Base-by-base conservation (phyloP, 768 basidiomycete genomes). In the Xanthoconium stramineum region DNA sequence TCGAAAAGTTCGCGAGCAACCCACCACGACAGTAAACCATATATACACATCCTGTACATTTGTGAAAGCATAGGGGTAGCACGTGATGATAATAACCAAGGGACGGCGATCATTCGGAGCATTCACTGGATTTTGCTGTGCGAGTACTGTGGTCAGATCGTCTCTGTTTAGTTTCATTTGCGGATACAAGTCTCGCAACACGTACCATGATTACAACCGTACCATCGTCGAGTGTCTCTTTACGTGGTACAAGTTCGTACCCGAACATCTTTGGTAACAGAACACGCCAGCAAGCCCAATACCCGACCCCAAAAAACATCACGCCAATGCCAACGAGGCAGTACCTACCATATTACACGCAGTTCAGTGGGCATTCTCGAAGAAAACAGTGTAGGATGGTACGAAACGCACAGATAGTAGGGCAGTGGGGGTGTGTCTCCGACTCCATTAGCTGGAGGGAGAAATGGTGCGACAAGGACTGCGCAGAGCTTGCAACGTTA, bases 381-480 rank as follows among this genome's bases (percentile, higher is more conserved):
- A 14, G 29, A 28, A 8, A 29, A 83, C 67, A 12, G 11, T 13
- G 13, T 45, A 8, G 19, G n/a, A 24, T 82, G 68, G 11, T 13
- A 14, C 43, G 10, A n/a, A n/a, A 56, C 60, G 20, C 55, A 78
- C 76, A 85, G 60, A 63, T 83, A 84, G 58, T 84, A 84, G 2
- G 83, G 82, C 19, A 84, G 64, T 10, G 84, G 81, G 11, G 82
- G 82, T 1, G 83, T 83, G 59, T 85, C 83, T 13, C 84, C 84
- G 0, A 81, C 74, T 10, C 77, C 75, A 57, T 80, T 80, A 0
- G 80, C 72, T 6, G 84, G 84, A 19, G 61, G 76, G 1, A 85
- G 44, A 72, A 82, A 85, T 0, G 84, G 84, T 1, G 78, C 78
- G 14, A 84, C 63, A 6, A 85, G 70, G 6, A 85, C 83, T 78